phyloP scores from a whole-genome alignment of 331 rosid species.

The Saraca asoca region DNA sequence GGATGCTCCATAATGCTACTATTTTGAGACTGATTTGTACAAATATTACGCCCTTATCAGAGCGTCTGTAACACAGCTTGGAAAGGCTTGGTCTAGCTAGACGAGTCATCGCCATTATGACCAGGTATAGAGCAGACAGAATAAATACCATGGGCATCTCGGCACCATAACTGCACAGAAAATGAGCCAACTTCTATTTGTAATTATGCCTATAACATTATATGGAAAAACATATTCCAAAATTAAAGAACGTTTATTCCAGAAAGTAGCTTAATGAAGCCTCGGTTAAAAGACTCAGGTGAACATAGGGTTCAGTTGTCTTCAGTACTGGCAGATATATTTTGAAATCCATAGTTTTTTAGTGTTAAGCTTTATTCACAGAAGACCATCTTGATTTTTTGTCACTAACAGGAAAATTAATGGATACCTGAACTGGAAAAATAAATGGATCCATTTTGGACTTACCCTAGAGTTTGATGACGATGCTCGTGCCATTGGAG shows the following conservation, averaged over 20 bases:
- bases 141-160: slow-evolving; percentile 64
- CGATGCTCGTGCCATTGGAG: slow-evolving; percentile 80
- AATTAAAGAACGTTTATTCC: background rate
- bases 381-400: background rate
- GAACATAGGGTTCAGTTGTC: background rate
- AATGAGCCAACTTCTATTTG: background rate
- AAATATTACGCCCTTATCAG: slow-evolving; percentile 54
- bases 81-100: slow-evolving; percentile 73
- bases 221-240: background rate
- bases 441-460: background rate
- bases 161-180: slow-evolving; percentile 56
- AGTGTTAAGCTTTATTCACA: background rate
- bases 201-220: background rate
- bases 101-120: slow-evolving; percentile 67
- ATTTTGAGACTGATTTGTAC: slow-evolving; percentile 58
- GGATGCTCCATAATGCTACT: slow-evolving; percentile 64
- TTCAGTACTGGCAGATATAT: background rate
- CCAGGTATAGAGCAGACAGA: slow-evolving; percentile 55
- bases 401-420: background rate
- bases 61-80: slow-evolving; percentile 69
- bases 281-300: background rate
- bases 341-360: background rate
- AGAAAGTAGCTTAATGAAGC: background rate
- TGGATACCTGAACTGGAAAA: background rate
- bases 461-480: slow-evolving; percentile 72